Conservation (phyloP, 768 basidiomycete genomes). For the Leccinum ochraceum region DNA sequence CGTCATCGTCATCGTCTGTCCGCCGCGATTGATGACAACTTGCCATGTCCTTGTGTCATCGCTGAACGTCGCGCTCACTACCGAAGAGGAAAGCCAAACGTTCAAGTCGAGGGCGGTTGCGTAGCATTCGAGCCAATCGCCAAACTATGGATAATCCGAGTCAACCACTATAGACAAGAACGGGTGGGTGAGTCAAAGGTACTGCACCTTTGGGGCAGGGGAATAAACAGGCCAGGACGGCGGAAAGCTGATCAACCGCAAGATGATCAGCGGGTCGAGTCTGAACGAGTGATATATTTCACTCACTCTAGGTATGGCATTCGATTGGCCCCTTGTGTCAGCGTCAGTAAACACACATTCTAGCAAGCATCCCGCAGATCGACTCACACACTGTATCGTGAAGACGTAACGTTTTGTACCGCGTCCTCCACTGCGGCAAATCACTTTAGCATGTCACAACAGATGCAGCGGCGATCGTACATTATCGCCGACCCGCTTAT, state of each 20-base stretch:
- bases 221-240: conserved; percentile 52
- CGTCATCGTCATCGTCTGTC: conserved; percentile 34
- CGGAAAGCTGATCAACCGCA: conserved; percentile 44
- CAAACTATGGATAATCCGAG: conserved; percentile 40
- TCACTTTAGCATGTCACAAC: conserved; percentile 4
- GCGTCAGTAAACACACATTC: conserved; percentile 2
- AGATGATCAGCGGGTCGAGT: not conserved
- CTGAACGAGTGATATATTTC: not conserved
- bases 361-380: not conserved
- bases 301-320: conserved; percentile 57
- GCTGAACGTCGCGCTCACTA: conserved; percentile 37
- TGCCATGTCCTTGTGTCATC: conserved; percentile 42
- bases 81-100: conserved; percentile 55
- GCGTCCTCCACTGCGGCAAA: conserved; percentile 45
- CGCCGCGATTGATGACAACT: conserved; percentile 37
- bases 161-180: not conserved
- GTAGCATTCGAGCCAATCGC: conserved; percentile 65
- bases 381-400: conserved; percentile 52
- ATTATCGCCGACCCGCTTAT: conserved; percentile 50
- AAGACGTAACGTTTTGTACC: conserved; percentile 56
- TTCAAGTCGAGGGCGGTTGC: conserved; percentile 58
- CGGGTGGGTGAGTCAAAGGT: not conserved
- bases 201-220: conserved; percentile 48
- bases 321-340: conserved; percentile 45
- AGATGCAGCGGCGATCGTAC: conserved; percentile 10